These are phyloP conservation scores for Syzygium aqueum DNA, from an alignment of 345 rosid genomes.

Conservation along the genomic window DNA sequence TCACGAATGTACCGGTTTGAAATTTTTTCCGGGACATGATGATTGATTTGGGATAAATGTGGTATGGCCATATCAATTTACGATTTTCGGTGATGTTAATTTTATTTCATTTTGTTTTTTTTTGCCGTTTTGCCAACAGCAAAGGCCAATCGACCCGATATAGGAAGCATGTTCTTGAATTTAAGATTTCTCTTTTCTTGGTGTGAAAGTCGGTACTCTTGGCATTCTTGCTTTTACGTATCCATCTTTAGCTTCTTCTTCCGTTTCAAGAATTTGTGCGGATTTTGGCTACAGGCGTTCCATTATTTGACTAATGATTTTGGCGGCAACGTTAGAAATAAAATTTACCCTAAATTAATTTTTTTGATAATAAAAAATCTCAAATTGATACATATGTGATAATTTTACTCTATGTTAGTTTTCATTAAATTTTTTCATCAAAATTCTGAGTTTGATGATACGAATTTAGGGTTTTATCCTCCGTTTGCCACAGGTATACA, in stretches of 20 bases:
- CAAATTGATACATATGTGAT: too few species aligned
- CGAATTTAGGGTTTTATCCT: too few species aligned
- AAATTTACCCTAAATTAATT: too few species aligned
- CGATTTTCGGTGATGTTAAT: too few species aligned
- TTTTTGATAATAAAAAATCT: too few species aligned
- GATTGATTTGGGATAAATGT: neutral
- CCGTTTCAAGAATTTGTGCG: neutral
- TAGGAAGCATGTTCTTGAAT: neutral
- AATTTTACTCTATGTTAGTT: too few species aligned
- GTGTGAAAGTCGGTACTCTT: neutral
- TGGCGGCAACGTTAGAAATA: neutral
- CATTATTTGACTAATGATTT: neutral
- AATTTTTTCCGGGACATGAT: accelerated
- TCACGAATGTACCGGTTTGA: accelerated
- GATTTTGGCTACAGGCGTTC: neutral
- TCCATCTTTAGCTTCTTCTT: neutral
- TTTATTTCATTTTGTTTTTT: neutral
- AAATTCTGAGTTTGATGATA: too few species aligned
- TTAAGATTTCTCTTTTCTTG: neutral
- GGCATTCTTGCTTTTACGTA: neutral
- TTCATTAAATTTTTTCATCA: too few species aligned
- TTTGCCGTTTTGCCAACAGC: neutral
- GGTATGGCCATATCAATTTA: too few species aligned
- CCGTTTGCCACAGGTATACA: too few species aligned
- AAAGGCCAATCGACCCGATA: neutral